These are phyloP conservation scores for Quercus gilva DNA, from an alignment of 306 rosid genomes.

Conservation along the genomic window DNA sequence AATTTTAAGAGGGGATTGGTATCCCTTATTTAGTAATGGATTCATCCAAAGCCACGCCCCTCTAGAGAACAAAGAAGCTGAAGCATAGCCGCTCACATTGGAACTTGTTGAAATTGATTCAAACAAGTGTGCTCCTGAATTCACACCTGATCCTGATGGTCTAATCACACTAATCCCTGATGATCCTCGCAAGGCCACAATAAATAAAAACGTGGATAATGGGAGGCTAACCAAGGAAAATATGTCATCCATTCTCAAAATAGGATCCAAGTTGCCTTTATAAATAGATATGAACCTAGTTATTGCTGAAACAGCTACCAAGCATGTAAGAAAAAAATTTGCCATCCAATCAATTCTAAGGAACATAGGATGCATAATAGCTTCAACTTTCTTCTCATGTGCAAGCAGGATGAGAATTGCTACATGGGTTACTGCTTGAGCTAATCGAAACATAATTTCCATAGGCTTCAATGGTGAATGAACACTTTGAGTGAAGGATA, in stretches of 20 bases:
- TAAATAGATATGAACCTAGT: constrained; percentile 5
- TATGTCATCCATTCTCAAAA: constrained; percentile 41
- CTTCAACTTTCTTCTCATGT: constrained; percentile 34
- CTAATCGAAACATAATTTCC: constrained; percentile 31
- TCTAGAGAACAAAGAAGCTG: constrained; percentile 31
- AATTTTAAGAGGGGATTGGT: constrained; percentile 31
- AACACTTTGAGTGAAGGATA: constrained; percentile 23
- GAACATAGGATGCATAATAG: constrained; percentile 31
- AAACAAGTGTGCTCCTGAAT: neutral
- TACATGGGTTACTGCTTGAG: constrained; percentile 26
- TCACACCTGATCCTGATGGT: neutral
- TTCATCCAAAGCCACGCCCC: constrained; percentile 42
- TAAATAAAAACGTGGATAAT: constrained; percentile 22
- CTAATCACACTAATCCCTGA: constrained; percentile 31
- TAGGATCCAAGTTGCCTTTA: constrained; percentile 13
- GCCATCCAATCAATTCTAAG: constrained; percentile 35
- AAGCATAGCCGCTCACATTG: constrained; percentile 34
- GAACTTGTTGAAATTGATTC: neutral
- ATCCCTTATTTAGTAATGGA: constrained; percentile 35
- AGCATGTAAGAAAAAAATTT: constrained; percentile 23
- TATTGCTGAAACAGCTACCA: constrained; percentile 37
- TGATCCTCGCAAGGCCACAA: constrained; percentile 16
- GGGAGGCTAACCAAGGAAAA: constrained; percentile 34
- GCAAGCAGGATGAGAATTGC: constrained; percentile 24
- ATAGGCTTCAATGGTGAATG: constrained; percentile 31